phyloP scores from a whole-genome alignment of 2,329 filamentous ascomycete genomes.

The Aspergillus sclerotialis region DNA sequence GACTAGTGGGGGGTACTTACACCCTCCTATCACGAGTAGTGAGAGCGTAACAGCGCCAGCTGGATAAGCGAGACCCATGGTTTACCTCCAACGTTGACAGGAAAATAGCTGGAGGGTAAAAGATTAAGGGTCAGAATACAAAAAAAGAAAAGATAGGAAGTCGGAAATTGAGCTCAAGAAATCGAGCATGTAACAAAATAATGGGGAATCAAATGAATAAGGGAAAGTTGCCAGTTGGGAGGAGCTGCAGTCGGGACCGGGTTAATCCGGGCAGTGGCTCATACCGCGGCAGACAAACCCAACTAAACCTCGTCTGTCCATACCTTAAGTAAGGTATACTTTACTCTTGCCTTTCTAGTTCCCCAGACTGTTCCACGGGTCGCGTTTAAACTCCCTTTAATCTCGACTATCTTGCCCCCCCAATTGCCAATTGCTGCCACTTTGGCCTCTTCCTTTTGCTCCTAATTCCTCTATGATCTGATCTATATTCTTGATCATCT shows the following conservation, averaged over 20 bases:
- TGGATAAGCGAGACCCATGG: conserved; percentile 69
- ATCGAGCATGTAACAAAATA: no score
- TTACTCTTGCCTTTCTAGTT: no score
- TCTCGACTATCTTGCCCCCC: conserved; percentile 3
- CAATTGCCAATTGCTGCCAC: not conserved
- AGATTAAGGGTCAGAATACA: not conserved
- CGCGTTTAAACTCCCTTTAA: conserved; percentile 5
- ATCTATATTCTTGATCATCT: conserved; percentile 1
- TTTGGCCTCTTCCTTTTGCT: not conserved
- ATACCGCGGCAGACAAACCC: no score
- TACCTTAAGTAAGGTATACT: no score
- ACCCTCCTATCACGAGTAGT: conserved; percentile 67
- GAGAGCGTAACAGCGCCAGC: conserved; percentile 61
- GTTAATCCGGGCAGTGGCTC: conserved; percentile 20
- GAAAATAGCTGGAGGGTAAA: conserved; percentile 9
- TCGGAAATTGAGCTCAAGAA: no score
- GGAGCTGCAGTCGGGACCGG: conserved; percentile 17
- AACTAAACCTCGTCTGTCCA: no score
- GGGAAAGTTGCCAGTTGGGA: conserved; percentile 5
- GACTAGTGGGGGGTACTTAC: conserved; percentile 46
- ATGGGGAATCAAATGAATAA: no score
- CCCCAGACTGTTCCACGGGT: conserved; percentile 24
- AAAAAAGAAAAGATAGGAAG: not conserved
- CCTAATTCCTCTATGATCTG: conserved; percentile 2
- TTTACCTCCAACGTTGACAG: conserved; percentile 19